A percentile compares a stretch with the other conserved stretches of the same genome.
phyloP scores from a whole-genome alignment of 805 yeast species.

The Maudiozyma pseudohumilis region DNA sequence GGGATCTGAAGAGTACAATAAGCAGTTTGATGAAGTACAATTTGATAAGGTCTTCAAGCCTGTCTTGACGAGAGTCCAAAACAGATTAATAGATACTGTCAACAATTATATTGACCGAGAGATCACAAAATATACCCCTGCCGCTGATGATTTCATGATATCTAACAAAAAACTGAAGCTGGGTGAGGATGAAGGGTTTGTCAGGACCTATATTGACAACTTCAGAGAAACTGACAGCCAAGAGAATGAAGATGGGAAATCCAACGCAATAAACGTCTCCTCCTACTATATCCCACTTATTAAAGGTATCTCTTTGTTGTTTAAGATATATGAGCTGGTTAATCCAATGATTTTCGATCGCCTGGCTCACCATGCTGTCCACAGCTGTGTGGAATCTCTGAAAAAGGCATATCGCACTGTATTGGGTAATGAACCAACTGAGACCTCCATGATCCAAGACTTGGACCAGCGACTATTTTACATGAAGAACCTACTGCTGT shows the following conservation, averaged over 20 bases:
- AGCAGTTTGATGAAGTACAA: slow-evolving; percentile 30
- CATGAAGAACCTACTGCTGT: slow-evolving; percentile 58
- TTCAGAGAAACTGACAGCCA: not conserved
- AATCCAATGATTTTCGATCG: slow-evolving; percentile 77
- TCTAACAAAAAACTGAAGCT: slow-evolving; percentile 33
- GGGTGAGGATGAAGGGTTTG: slow-evolving; percentile 14
- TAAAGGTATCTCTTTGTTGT: slow-evolving; percentile 56
- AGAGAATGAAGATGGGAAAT: not conserved
- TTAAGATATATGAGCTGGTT: slow-evolving; percentile 71
- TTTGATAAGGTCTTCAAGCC: slow-evolving; percentile 59
- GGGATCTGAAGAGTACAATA: slow-evolving; percentile 22
- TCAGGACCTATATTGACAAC: slow-evolving; percentile 5
- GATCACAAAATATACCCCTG: slow-evolving; percentile 56
- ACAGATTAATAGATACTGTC: slow-evolving; percentile 68
- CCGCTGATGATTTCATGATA: slow-evolving; percentile 55
- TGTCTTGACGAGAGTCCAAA: slow-evolving; percentile 65
- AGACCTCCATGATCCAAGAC: slow-evolving; percentile 4
- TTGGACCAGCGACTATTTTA: slow-evolving; percentile 56
- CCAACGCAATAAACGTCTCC: not conserved
- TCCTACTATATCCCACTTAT: slow-evolving; percentile 62
- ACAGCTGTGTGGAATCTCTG: slow-evolving; percentile 58
- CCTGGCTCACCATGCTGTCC: slow-evolving; percentile 78
- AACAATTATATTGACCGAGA: slow-evolving; percentile 63
- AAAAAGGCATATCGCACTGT: slow-evolving; percentile 45
- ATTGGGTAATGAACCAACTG: slow-evolving; percentile 32